Percentiles rank a stretch among this genome's conserved stretches.
These are phyloP conservation scores for Coffea eugenioides DNA, from an alignment of 257 asterid species.

Conservation along the genomic window DNA sequence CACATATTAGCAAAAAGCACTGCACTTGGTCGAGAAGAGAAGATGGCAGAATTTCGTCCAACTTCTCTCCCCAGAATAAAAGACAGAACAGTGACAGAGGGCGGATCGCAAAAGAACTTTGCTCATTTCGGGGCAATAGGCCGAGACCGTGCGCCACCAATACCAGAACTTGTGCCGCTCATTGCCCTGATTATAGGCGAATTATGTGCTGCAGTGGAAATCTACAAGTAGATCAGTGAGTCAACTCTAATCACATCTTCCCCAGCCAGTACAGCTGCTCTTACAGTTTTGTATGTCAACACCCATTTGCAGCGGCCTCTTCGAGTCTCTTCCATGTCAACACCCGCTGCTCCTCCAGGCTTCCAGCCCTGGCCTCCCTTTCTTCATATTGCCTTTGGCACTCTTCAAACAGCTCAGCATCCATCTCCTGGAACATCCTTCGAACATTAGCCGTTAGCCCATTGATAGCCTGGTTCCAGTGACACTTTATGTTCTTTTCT, in stretches of 20 bases:
- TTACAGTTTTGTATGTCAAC: slow-evolving; percentile 2
- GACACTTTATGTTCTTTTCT: slow-evolving; percentile 65
- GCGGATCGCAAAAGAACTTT: slow-evolving; percentile 13
- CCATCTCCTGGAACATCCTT: slow-evolving; percentile 89
- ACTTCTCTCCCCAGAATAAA: slow-evolving; percentile 7
- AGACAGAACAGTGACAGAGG: slow-evolving; percentile 11
- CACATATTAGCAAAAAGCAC: not conserved
- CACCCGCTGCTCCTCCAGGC: slow-evolving; percentile 50
- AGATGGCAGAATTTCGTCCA: not conserved
- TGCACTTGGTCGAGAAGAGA: slow-evolving; percentile 6
- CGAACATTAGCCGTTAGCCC: slow-evolving; percentile 78
- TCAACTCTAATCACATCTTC: slow-evolving; percentile 14
- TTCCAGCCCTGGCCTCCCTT: slow-evolving; percentile 53
- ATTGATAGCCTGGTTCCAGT: slow-evolving; percentile 85
- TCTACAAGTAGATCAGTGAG: slow-evolving; percentile 6
- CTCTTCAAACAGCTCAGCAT: slow-evolving; percentile 69
- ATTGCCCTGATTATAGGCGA: slow-evolving; percentile 11
- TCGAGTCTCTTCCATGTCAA: slow-evolving; percentile 76
- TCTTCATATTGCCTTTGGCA: slow-evolving; percentile 65
- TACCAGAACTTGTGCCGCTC: not conserved
- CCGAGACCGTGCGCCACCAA: not conserved
- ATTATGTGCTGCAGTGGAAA: slow-evolving; percentile 13
- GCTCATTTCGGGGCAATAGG: slow-evolving; percentile 13
- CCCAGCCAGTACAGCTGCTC: slow-evolving; percentile 12
- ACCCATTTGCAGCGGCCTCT: slow-evolving; percentile 50